These are phyloP conservation scores for Galeopsis tetrahit DNA, from an alignment of 257 asterid genomes.

Conservation along the genomic window DNA sequence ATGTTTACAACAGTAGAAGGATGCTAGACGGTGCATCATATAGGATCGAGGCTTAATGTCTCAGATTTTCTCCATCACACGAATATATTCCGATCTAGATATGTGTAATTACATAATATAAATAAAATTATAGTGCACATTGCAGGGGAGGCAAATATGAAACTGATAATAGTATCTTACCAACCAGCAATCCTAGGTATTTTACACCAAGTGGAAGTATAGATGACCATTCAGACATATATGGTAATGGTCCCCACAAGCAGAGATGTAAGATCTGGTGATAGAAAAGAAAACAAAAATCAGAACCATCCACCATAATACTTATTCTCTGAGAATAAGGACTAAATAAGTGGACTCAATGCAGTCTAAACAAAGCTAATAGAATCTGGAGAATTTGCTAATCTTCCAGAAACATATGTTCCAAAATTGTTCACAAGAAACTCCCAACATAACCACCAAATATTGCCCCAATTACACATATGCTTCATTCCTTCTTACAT, in stretches of 20 bases:
- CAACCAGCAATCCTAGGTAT: conserved; percentile 15
- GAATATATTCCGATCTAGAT: background rate
- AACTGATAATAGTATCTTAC: conserved; percentile 13
- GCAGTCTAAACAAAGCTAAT: background rate
- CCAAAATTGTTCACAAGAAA: too few species aligned
- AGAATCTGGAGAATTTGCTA: too few species aligned
- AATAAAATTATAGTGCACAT: background rate
- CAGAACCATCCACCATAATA: conserved; percentile 7
- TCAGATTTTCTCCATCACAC: background rate
- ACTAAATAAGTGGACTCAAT: background rate
- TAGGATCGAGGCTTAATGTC: background rate
- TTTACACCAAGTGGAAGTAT: background rate
- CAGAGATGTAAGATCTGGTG: conserved; percentile 11
- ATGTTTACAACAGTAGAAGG: too few species aligned
- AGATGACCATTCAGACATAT: conserved; percentile 13
- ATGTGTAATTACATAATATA: background rate
- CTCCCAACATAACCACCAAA: too few species aligned
- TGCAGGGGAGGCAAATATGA: background rate
- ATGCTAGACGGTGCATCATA: background rate
- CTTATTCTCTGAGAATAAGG: background rate
- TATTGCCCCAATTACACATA: too few species aligned
- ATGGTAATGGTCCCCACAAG: background rate
- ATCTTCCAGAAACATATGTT: too few species aligned
- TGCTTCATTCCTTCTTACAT: too few species aligned
- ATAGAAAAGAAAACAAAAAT: conserved; percentile 18